Base-by-base conservation (phyloP, 1,284 basidiomycete species). In the Meira miltonrushii region DNA sequence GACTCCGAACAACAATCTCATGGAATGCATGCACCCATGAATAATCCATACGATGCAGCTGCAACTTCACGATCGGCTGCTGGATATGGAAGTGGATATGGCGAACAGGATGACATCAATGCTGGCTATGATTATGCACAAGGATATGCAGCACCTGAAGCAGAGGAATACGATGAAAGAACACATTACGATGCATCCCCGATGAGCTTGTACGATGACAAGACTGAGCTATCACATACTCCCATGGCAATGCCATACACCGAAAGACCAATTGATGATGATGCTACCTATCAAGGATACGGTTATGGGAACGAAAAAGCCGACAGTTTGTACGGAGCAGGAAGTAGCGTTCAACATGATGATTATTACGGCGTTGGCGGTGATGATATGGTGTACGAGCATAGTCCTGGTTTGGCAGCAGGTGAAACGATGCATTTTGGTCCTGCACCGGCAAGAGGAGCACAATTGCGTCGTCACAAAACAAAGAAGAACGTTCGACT, bases 401-500 rank as follows among this genome's bases (percentile, higher is more conserved):
- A 58, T 13, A 62, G 61, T 15, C 58, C 61, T 54, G 60, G 59
- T 11, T 21, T 44, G 25, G 13, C 23, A 39, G 50, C 21, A n/a
- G 65, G 62, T 25, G 69, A 69, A 28, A 75, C 72, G 11, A 71
- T 73, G 53, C 74, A 77, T 54, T 77, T 75, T 55, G 74, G 74
- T 1, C 74, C 74, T 2, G 74, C 74, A 11, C 74, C 74, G 7
- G 61, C 65, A 0, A 59, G 60, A 1, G 74, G 74, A 12, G 69
- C 73, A 10, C 74, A 75, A 55, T 65, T 77, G 11, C 70, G 76
- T 33, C 68, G 76, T 12, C 64, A 75, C 64, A 74, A 74, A 48
- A 77, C 73, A 23, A 69, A 87, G 62, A 75, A 75, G 49, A 68
- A 76, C 50, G 69, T 80, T 12, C 65, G 66, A 48, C 62, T 80